Evolutionary conservation across 192 early-diverging fungal genomes (phyloP).

Genomic region (Dissophora ornata): DNA sequence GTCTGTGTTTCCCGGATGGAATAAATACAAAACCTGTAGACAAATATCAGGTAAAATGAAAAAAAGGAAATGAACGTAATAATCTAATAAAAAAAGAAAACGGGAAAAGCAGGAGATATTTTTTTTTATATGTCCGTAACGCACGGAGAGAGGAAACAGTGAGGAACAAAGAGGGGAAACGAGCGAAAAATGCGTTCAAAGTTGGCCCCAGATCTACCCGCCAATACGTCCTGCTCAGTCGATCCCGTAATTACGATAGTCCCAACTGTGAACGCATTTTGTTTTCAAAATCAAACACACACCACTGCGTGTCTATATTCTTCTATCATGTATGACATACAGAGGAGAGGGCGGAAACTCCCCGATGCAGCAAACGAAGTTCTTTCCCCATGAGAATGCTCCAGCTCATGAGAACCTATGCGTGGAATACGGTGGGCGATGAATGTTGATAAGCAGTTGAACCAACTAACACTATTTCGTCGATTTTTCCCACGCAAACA

Average conservation of each 20-base stretch:
- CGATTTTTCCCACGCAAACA: slow-evolving; percentile 10
- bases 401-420: no score
- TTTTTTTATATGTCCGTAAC: not conserved
- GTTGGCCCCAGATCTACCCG: slow-evolving; percentile 41
- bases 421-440: no score
- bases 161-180: slow-evolving; percentile 1
- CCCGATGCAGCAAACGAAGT: no score
- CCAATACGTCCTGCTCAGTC: not conserved
- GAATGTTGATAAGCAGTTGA: no score
- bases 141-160: no score
- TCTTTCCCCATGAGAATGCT: no score
- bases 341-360: no score
- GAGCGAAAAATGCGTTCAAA: slow-evolving; percentile 23
- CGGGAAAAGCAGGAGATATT: not conserved
- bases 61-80: no score
- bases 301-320: not conserved
- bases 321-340: no score
- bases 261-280: slow-evolving; percentile 11
- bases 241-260: slow-evolving; percentile 9
- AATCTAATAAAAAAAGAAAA: no score
- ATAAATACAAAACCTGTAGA: not conserved
- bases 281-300: not conserved
- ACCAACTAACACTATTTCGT: no score
- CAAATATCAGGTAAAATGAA: no score
- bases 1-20: not conserved